Percentiles rank a stretch among this genome's conserved stretches.
Evolutionary conservation across 768 basidiomycete species (phyloP).

Genomic region (Tephrocybe sp.): DNA sequence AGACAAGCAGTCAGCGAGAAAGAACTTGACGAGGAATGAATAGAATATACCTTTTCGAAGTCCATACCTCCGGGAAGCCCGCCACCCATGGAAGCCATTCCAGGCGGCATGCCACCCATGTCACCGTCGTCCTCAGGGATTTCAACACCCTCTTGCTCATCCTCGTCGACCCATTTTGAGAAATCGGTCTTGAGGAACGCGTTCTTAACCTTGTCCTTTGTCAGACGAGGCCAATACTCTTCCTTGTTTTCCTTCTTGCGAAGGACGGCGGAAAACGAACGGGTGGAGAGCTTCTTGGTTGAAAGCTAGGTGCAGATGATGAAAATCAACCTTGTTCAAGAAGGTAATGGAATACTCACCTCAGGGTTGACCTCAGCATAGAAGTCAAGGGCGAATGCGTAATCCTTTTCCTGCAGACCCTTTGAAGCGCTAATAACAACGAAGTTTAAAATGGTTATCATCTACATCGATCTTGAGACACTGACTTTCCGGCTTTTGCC

Average conservation of each 20-base stretch:
- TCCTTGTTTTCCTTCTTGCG: slow-evolving; percentile 74
- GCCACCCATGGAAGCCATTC: slow-evolving; percentile 55
- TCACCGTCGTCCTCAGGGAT: slow-evolving; percentile 40
- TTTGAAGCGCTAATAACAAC: slow-evolving; percentile 33
- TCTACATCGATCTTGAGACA: slow-evolving; percentile 4
- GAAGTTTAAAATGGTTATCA: slow-evolving; percentile 10
- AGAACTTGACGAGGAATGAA: neutral
- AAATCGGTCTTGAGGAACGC: slow-evolving; percentile 94
- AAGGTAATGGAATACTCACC: slow-evolving; percentile 41
- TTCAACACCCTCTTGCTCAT: slow-evolving; percentile 74
- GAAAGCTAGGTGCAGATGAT: slow-evolving; percentile 43
- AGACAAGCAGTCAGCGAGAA: slow-evolving; percentile 2
- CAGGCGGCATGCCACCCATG: slow-evolving; percentile 30
- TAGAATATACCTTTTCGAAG: slow-evolving; percentile 53
- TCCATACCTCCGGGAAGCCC: slow-evolving; percentile 33
- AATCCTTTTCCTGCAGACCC: slow-evolving; percentile 54
- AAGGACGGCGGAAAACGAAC: slow-evolving; percentile 64
- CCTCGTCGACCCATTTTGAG: slow-evolving; percentile 94
- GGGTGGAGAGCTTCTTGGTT: slow-evolving; percentile 57
- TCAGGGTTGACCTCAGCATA: slow-evolving; percentile 75
- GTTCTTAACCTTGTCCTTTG: slow-evolving; percentile 80
- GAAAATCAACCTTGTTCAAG: neutral
- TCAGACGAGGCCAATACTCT: slow-evolving; percentile 92
- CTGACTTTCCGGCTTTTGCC: slow-evolving; percentile 64
- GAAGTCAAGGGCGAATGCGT: slow-evolving; percentile 73